These are phyloP conservation scores for Aspergillus glaucus DNA, from an alignment of 2,329 filamentous ascomycete genomes.

Conservation along the genomic window DNA sequence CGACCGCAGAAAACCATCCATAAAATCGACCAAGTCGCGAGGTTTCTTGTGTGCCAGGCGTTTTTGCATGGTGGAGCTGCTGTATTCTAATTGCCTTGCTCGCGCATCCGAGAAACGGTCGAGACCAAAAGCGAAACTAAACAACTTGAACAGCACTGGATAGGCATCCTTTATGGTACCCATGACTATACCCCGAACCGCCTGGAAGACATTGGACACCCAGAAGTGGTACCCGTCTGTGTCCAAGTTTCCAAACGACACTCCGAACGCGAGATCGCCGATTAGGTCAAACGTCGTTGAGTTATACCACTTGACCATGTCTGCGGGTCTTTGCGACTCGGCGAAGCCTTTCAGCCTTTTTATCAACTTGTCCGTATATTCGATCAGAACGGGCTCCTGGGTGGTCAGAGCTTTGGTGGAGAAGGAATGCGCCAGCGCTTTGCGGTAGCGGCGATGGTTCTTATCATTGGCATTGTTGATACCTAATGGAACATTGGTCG, in stretches of 20 bases:
- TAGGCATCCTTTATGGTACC: slow-evolving; percentile 1
- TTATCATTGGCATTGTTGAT: slow-evolving; percentile 10
- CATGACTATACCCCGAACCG: slow-evolving; percentile 1
- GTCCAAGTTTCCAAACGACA: slow-evolving; percentile 18
- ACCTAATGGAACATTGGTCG: slow-evolving; percentile 1
- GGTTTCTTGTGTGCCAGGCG: not conserved
- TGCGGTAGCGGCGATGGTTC: slow-evolving; percentile 22
- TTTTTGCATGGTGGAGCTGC: slow-evolving; percentile 1
- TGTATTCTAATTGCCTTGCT: not conserved
- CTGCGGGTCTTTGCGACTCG: slow-evolving; percentile 3
- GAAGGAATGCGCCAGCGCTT: slow-evolving; percentile 32
- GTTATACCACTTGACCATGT: slow-evolving; percentile 22
- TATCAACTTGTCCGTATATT: slow-evolving; percentile 26
- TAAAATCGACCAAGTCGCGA: slow-evolving; percentile 8
- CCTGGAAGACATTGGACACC: slow-evolving; percentile 15
- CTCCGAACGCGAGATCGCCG: slow-evolving; percentile 20
- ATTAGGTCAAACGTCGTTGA: slow-evolving; percentile 21
- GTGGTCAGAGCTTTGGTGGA: slow-evolving; percentile 33
- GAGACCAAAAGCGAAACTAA: not conserved
- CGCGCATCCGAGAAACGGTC: not conserved
- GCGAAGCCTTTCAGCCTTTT: slow-evolving; percentile 9
- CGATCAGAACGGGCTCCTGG: slow-evolving; percentile 29
- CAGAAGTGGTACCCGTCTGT: slow-evolving; percentile 14
- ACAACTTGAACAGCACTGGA: not conserved
- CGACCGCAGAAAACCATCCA: slow-evolving; percentile 11